Evolutionary conservation across 805 yeast species (phyloP).

Genomic region (Candida gorgasii): DNA sequence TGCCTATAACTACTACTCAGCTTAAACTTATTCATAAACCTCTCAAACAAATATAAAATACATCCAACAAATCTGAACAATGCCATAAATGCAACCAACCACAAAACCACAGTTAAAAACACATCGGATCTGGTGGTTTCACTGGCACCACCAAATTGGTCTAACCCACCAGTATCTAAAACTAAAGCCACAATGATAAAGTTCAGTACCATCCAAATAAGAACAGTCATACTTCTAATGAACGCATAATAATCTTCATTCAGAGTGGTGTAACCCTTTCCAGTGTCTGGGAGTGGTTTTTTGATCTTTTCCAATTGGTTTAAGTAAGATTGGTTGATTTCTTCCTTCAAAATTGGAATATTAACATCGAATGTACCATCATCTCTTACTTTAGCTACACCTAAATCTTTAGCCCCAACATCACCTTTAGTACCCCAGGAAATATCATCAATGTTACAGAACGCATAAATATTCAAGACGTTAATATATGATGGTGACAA

Average conservation of each 20-base stretch:
- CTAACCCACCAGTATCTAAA: slow-evolving; percentile 45
- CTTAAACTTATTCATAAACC: slow-evolving; percentile 30
- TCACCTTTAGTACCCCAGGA: slow-evolving; percentile 79
- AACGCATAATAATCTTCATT: slow-evolving; percentile 50
- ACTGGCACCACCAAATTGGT: slow-evolving; percentile 37
- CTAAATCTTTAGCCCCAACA: slow-evolving; percentile 57
- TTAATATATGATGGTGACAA: slow-evolving; percentile 55
- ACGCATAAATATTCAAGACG: slow-evolving; percentile 64
- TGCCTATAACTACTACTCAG: slow-evolving; percentile 15
- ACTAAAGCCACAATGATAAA: slow-evolving; percentile 43
- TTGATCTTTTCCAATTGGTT: slow-evolving; percentile 55
- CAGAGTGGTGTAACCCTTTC: slow-evolving; percentile 23
- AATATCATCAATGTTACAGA: slow-evolving; percentile 70
- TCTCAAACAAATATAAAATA: slow-evolving; percentile 44
- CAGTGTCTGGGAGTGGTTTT: slow-evolving; percentile 38
- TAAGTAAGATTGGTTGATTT: slow-evolving; percentile 54
- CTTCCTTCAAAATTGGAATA: slow-evolving; percentile 48
- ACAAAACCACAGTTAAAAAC: slow-evolving; percentile 53
- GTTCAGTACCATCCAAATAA: slow-evolving; percentile 47
- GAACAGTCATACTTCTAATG: slow-evolving; percentile 46
- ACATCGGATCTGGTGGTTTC: slow-evolving; percentile 39
- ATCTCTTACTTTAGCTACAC: slow-evolving; percentile 52
- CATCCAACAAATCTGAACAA: slow-evolving; percentile 58
- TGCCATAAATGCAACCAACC: slow-evolving; percentile 65
- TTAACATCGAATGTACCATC: slow-evolving; percentile 60